These are phyloP conservation scores for Vitis rotundifolia DNA, from an alignment of 164 flowering plant genomes.

Conservation along the genomic window DNA sequence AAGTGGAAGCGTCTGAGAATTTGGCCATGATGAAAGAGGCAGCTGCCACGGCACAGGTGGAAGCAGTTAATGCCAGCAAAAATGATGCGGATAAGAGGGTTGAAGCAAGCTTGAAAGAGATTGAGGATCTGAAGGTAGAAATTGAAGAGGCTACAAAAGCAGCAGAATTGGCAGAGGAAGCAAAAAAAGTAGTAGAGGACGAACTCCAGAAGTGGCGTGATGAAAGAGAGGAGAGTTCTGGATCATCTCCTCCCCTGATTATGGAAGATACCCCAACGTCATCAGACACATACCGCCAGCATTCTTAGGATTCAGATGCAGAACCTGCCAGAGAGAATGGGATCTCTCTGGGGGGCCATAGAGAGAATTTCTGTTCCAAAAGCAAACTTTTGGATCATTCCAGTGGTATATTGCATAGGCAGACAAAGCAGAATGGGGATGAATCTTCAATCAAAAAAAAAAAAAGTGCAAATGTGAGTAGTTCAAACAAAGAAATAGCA, in stretches of 20 bases:
- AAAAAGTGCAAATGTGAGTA: too few relatives aligned
- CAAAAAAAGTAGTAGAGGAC: slow-evolving; percentile 33
- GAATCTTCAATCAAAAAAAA: too few relatives aligned
- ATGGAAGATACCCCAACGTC: not conserved
- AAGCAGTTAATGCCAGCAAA: slow-evolving; percentile 31
- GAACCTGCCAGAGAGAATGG: not conserved
- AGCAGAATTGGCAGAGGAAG: slow-evolving; percentile 59
- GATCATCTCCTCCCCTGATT: too few relatives aligned
- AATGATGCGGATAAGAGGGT: slow-evolving; percentile 25
- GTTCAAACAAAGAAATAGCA: too few relatives aligned
- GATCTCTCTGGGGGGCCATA: not conserved
- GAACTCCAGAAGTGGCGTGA: slow-evolving; percentile 45
- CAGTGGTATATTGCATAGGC: too few relatives aligned
- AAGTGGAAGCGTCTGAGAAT: slow-evolving; percentile 22
- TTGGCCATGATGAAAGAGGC: slow-evolving; percentile 35
- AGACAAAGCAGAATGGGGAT: too few relatives aligned
- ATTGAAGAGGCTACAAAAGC: slow-evolving; percentile 41
- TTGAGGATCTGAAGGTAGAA: slow-evolving; percentile 34
- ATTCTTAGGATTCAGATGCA: not conserved
- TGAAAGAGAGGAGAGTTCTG: slow-evolving; percentile 9
- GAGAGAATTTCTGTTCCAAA: not conserved
- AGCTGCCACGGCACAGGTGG: slow-evolving; percentile 33
- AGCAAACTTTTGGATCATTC: not conserved
- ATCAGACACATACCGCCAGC: not conserved
- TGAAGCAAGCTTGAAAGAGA: slow-evolving; percentile 35